phyloP scores from a whole-genome alignment of 371 early-diverging fungal species.

The Gilbertella persicaria region DNA sequence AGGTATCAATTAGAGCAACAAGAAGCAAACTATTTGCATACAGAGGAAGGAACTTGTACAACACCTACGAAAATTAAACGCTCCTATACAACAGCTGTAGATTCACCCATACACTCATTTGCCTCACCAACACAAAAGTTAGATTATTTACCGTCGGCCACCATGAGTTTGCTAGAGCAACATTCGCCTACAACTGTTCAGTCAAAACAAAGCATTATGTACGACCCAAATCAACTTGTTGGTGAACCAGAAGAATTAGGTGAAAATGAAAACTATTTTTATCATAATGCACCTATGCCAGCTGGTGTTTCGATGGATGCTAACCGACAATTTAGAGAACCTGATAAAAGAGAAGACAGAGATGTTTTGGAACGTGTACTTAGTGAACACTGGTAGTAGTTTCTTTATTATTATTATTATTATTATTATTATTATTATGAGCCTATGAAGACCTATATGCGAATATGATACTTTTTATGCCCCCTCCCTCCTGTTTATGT shows the following conservation, averaged over 20 bases:
- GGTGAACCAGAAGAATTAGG: constrained; percentile 30
- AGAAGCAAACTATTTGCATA: neutral
- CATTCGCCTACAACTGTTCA: neutral
- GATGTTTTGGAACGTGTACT: constrained; percentile 12
- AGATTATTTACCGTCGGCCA: constrained; percentile 18
- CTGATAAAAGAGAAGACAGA: constrained; percentile 1
- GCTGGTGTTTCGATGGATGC: constrained; percentile 9
- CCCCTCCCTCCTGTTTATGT: too few relatives aligned
- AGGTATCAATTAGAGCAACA: constrained; percentile 2
- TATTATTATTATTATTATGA: too few relatives aligned
- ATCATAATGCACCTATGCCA: neutral
- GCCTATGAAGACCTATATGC: too few relatives aligned
- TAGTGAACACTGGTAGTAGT: constrained; percentile 10
- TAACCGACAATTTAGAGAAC: constrained; percentile 5
- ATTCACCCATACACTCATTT: neutral
- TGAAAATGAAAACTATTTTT: constrained; percentile 11
- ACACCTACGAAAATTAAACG: too few relatives aligned
- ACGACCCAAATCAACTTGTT: constrained; percentile 18
- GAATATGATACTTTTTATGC: too few relatives aligned
- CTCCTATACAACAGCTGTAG: neutral
- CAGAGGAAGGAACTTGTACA: neutral
- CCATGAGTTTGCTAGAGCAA: constrained; percentile 17
- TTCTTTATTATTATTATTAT: too few relatives aligned
- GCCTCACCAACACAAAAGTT: constrained; percentile 7
- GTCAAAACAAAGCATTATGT: neutral